phyloP scores from a whole-genome alignment of 2,329 filamentous ascomycete species.

The Myriosclerotinia curreyana region DNA sequence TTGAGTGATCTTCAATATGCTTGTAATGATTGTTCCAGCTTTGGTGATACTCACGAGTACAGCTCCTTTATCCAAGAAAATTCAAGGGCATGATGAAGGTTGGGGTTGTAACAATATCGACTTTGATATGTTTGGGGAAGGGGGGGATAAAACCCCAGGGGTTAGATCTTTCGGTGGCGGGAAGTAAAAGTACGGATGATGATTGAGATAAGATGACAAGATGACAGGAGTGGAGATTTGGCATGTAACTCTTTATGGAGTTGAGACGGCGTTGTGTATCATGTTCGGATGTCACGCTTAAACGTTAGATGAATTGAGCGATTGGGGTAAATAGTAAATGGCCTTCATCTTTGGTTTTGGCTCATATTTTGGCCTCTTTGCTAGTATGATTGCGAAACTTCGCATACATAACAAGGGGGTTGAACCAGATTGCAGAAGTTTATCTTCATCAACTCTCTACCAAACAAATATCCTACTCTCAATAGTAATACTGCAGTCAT shows the following conservation, averaged over 20 bases:
- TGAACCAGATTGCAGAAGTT: background rate
- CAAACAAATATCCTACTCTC: background rate
- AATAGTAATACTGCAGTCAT: background rate
- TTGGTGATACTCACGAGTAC: constrained; percentile 7
- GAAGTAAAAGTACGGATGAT: constrained; percentile 9
- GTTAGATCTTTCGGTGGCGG: background rate
- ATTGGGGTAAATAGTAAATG: too few species aligned
- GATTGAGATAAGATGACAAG: constrained; percentile 21
- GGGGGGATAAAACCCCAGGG: constrained; percentile 8
- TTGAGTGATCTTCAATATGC: constrained; percentile 29
- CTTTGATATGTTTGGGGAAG: constrained; percentile 13
- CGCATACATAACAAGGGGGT: background rate
- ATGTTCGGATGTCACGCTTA: background rate
- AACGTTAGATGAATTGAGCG: background rate
- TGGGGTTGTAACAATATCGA: constrained; percentile 8
- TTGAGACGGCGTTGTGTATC: constrained; percentile 14
- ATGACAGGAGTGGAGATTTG: constrained; percentile 14
- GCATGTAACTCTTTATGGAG: background rate
- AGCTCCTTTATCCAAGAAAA: constrained; percentile 18
- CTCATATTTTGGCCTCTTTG: background rate
- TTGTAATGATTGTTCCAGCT: constrained; percentile 9
- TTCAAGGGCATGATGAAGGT: constrained; percentile 17
- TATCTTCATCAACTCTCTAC: background rate
- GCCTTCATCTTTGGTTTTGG: too few species aligned
- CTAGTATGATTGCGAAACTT: background rate